Evolutionary conservation across 352 stramenopile species (phyloP), one percentile per base, ranked within the genome.

Genomic region (Globisporangium okanoganense): DNA sequence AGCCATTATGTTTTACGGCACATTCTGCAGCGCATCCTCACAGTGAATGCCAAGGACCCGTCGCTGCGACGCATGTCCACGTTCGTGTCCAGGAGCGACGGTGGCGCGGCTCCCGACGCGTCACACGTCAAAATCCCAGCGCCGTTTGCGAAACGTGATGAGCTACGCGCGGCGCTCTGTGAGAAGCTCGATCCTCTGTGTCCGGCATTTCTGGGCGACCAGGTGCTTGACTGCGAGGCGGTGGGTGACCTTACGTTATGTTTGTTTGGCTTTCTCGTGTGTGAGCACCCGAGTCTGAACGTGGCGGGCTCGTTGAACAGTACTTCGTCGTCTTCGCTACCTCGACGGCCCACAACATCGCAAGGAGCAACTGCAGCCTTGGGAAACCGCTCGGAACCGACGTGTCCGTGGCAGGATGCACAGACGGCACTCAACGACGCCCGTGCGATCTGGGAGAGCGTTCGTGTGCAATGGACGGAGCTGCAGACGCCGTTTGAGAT

Each of bases 401-500:
- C 51, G 9, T 82, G 66, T 41, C 82, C 79, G 22, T 91, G 82
- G 82, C 59, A 77, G 9, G 82, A 91, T 56, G 82, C 82, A 0
- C 74, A 82, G 41, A 35, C 62, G 0, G 71, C 77, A 13, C 52
- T 91, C 7, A 63, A 78, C 9, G 73, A 89, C 10, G 76, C 82
- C 0, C 64, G 62, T 6, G 33, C 36, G n/a, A 56, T 79, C 6
- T 91, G 82, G 82, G 56, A 76, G 2, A 71, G 62, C 18, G 61
- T 89, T 5, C 70, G 79, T 29, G 38, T 16, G 6, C 77, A 87
- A 49, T 91, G 82, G 82, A 79, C 58, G 33, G 82, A 91, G 58
- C 62, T 91, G 2, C 54, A 81, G 16, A 80, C 64, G 0, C 79
- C 79, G 22, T 91, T 91, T 61, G 77, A 83, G 33, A 74, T 87